Evolutionary conservation across 1,284 basidiomycete species (phyloP), one percentile per base, ranked within the genome.

Genomic region (Thecaphora frezii): DNA sequence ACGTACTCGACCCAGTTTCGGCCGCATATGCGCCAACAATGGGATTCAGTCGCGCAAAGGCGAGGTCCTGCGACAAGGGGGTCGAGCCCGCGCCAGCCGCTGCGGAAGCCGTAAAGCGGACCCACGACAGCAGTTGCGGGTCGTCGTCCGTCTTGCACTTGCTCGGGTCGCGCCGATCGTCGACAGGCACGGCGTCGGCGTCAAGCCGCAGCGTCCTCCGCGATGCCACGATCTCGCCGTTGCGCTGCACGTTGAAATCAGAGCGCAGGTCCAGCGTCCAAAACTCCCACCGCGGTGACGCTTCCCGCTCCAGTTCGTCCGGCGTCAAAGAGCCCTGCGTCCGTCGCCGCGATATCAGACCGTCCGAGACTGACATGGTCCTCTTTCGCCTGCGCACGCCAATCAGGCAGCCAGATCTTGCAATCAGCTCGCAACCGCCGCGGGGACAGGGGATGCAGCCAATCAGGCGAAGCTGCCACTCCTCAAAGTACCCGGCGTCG

Each of bases 371-470:
- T 16, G 33, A 36, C 33, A 36, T 4, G 7, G 33, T 9, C 33
- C 33, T 9, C 7, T 36, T 36, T 3, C 33, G 33, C 7, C 33
- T 7, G 4, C 33, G 33, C 8, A 36, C 33, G 16, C 33, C 33
- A 16, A 36, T 18, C 33, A 36, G 13, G 33, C 33, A 12, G 12
- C 16, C 18, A 7, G 33, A 36, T 18, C 18, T 14, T 4, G 13
- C 33, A 36, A 36, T 36, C 33, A 36, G 33, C 33, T 55, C 53
- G 51, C 43, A 46, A 14, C 64, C 64, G 25, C 64, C 64, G 18
- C 64, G 38, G 19, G 58, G 56, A 21, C 52, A 53, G 14, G 53
- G 56, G 12, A 66, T 52, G 59, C 64, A 66, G 41, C 64, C 64
- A 9, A 66, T 56, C 30, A 63, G 46, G 19, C 59, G 51, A 18